Percentiles rank a stretch among this genome's conserved stretches.
These are phyloP conservation scores for Kwoniella shandongensis DNA, from an alignment of 768 basidiomycete genomes.

Conservation along the genomic window DNA sequence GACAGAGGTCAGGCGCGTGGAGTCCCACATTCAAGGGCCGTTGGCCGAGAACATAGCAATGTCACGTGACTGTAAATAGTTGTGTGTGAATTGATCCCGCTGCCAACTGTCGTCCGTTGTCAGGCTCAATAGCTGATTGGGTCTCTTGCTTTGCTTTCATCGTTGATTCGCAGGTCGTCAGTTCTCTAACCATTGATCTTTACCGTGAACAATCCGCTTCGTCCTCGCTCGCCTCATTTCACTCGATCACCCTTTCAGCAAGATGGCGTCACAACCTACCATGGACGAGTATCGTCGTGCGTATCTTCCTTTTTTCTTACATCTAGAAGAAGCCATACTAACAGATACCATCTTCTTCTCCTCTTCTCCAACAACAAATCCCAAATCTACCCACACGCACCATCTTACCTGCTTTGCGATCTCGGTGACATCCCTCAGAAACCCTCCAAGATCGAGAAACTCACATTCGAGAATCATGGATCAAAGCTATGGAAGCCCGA, in stretches of 20 bases:
- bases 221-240: no score
- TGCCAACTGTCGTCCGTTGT: background rate
- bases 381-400: no score
- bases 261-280: conserved; percentile 28
- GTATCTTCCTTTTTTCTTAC: no score
- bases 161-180: no score
- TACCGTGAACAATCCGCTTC: no score
- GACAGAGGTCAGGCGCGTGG: conserved; percentile 17
- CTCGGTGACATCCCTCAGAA: conserved; percentile 4
- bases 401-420: background rate
- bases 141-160: background rate
- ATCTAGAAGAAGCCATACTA: no score
- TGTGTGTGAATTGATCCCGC: conserved; percentile 9
- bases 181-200: no score
- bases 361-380: no score
- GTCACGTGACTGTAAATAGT: conserved; percentile 1
- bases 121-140: conserved; percentile 17
- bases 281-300: conserved; percentile 38
- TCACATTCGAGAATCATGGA: conserved; percentile 85
- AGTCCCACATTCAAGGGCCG: background rate
- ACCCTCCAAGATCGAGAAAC: conserved; percentile 60
- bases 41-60: background rate
- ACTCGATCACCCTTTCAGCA: conserved; percentile 7
- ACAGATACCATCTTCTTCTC: no score
- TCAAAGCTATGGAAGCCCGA: conserved; percentile 87